A percentile compares a stretch with the other conserved stretches of the same genome.
Conservation (phyloP, 805 yeast genomes). For the Spathaspora passalidarum region DNA sequence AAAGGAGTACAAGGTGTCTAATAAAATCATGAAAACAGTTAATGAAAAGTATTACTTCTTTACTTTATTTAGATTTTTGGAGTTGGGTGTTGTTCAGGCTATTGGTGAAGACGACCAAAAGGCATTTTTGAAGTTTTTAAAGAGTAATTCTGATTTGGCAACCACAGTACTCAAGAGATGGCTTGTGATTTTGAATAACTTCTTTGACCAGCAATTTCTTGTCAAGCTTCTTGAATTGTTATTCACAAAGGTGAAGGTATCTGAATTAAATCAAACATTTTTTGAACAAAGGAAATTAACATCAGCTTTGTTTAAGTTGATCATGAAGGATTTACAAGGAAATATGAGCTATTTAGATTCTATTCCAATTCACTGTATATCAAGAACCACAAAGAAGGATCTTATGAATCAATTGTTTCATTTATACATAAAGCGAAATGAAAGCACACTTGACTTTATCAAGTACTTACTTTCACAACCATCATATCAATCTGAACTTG, state of each 20-base stretch:
- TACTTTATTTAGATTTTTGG: conserved; percentile 49
- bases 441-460: conserved; percentile 17
- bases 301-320: conserved; percentile 18
- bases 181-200: conserved; percentile 45
- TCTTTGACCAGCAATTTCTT: conserved; percentile 29
- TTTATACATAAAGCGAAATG: conserved; percentile 3
- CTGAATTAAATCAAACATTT: conserved; percentile 30
- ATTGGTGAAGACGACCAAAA: conserved; percentile 5
- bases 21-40: conserved; percentile 8
- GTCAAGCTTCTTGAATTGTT: conserved; percentile 24
- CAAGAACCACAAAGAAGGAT: conserved; percentile 18
- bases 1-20: conserved; percentile 9
- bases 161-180: conserved; percentile 45
- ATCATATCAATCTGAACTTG: conserved; percentile 52
- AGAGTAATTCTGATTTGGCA: conserved; percentile 9
- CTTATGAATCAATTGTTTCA: conserved; percentile 13
- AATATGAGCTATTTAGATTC: conserved; percentile 7
- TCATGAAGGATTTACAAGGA: conserved; percentile 11
- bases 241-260: conserved; percentile 12
- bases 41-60: conserved; percentile 23
- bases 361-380: conserved; percentile 51
- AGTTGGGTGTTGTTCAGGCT: conserved; percentile 28
- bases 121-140: conserved; percentile 13
- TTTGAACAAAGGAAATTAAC: conserved; percentile 49
- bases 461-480: conserved; percentile 46